Evolutionary conservation across 768 basidiomycete genomes (phyloP), one percentile per base, ranked within the genome.

Genomic region (Rhodotorula babjevae): DNA sequence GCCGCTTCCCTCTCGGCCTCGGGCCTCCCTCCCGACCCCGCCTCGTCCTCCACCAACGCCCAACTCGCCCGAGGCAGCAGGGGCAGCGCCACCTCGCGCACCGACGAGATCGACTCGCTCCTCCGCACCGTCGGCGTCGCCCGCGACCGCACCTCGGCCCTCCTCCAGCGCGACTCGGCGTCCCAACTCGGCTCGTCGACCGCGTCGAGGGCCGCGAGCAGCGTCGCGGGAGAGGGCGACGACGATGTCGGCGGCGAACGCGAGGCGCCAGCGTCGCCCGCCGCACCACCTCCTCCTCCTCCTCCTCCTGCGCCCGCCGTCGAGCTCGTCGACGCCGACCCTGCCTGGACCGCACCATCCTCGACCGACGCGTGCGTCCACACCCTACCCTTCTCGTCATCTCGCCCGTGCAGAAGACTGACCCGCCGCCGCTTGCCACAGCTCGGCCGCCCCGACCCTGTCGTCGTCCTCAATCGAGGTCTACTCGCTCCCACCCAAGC

Each of bases 91-190:
- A 63, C 61, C 44, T 14, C 47, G 19, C 40, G 27, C 65, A 44
- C 57, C 46, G 73, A 74, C 62, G 73, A 74, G 66, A 74, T 74
- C 40, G 73, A 74, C 36, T 16, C 14, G 19, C 40, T 74, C 27
- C 57, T 74, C 8, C 42, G 69, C 2, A 68, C 68, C 5, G 73
- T 74, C 33, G 72, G 72, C 25, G 64, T 73, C 15, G 56, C 55
- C 31, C 42, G 36, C 31, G 58, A 52, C 25, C 29, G 31, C 55
- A 46, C 21, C 52, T 25, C n/a, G 55, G 21, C 36, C n/a, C 56
- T 9, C 31, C 33, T 21, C 7, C 33, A 1, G 15, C 56, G 19
- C 29, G 46, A 9, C 33, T 31, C 36, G 36, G 36, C 36, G 5
- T 36, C 42, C 8, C 59, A 50, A 10, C 14, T 29, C 53, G 53